Percentiles rank a stretch among this genome's conserved stretches.
phyloP scores from a whole-genome alignment of 192 early-diverging fungal species.

The Backusella australiensis region DNA sequence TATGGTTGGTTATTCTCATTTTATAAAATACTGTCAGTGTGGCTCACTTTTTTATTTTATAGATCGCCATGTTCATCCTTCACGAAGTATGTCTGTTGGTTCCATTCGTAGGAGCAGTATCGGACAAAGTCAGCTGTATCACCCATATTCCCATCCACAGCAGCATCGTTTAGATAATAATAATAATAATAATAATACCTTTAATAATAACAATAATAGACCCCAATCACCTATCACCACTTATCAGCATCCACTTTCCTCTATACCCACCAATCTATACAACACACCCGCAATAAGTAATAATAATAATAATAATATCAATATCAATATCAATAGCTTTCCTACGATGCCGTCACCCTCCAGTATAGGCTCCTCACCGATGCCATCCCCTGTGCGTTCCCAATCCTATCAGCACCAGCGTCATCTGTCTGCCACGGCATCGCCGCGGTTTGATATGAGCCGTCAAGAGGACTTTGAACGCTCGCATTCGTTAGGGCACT shows the following conservation, averaged over 20 bases:
- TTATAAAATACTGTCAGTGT: background rate
- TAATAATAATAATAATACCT: background rate
- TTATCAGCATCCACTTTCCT: background rate
- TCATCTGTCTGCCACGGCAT: background rate
- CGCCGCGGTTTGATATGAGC: conserved; percentile 3
- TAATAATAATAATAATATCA: background rate
- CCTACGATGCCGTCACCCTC: background rate
- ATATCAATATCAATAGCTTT: background rate
- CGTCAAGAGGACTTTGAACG: background rate
- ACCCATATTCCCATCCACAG: background rate
- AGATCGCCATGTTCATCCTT: background rate
- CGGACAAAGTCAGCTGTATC: conserved; percentile 4
- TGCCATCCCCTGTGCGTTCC: background rate
- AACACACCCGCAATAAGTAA: background rate
- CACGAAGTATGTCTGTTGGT: conserved; percentile 30
- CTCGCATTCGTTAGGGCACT: background rate
- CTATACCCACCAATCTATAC: background rate
- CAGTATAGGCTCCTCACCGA: background rate
- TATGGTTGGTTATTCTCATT: background rate
- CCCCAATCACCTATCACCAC: background rate
- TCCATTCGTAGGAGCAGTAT: background rate
- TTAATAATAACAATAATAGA: background rate
- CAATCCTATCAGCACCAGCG: background rate
- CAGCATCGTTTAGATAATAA: conserved; percentile 3
- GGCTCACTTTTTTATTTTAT: background rate